Conservation (phyloP, 1,139 yeast species). For the Geotrichum australiense region DNA sequence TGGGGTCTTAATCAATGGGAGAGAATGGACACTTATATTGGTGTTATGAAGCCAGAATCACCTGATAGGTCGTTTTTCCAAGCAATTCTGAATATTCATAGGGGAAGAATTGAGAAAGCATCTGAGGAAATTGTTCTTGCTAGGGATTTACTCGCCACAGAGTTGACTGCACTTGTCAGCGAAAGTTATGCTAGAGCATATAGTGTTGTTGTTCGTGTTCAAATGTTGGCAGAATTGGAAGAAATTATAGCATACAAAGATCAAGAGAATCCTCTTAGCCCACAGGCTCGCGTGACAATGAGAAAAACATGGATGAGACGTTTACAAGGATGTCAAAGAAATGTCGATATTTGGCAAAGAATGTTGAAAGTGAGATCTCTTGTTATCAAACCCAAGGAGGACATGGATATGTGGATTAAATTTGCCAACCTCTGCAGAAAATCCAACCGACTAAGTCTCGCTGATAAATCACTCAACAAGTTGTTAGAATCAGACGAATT, state of each 20-base stretch:
- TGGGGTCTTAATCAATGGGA: conserved; percentile 99
- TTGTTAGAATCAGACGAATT: conserved; percentile 51
- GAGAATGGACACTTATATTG: conserved; percentile 83
- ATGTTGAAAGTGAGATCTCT: conserved; percentile 89
- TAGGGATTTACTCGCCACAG: conserved; percentile 83
- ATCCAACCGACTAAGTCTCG: conserved; percentile 84
- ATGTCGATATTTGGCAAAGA: conserved; percentile 98
- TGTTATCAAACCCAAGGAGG: conserved; percentile 92
- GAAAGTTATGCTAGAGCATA: conserved; percentile 97
- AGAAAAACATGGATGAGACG: conserved; percentile 93
- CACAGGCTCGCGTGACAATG: conserved; percentile 63
- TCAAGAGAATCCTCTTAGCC: conserved; percentile 56
- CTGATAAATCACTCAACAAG: conserved; percentile 82
- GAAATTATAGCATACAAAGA: conserved; percentile 87
- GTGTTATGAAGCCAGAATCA: conserved; percentile 84
- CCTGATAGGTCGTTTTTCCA: conserved; percentile 94
- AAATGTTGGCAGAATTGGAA: conserved; percentile 93
- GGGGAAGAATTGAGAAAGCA: conserved; percentile 82
- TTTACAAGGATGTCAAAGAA: conserved; percentile 86
- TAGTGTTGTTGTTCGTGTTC: conserved; percentile 92
- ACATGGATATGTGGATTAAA: conserved; percentile 97
- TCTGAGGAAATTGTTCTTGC: conserved; percentile 72
- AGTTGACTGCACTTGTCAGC: conserved; percentile 87
- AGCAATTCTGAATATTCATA: conserved; percentile 78
- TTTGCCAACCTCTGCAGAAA: conserved; percentile 94